phyloP scores from a whole-genome alignment of 202 grass and related monocot genomes.

The Panicum virgatum region DNA sequence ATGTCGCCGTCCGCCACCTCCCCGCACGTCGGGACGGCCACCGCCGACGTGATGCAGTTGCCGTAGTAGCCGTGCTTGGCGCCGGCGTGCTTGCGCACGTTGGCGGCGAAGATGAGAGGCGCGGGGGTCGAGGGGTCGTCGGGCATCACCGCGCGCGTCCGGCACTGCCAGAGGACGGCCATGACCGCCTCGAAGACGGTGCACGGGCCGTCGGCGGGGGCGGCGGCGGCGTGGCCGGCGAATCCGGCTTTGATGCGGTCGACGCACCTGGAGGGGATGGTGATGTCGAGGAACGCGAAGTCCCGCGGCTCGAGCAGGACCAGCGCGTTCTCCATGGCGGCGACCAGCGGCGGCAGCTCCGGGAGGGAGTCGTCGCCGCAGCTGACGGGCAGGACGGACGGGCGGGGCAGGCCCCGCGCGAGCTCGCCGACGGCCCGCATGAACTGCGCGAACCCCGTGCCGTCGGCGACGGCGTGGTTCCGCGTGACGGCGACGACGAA shows the following conservation, averaged over 20 bases:
- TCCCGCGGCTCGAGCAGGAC: conserved; percentile 1
- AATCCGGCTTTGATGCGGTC: conserved; percentile 1
- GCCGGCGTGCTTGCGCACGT: conserved; percentile 18
- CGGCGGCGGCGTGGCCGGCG: neutral
- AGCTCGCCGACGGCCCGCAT: conserved; percentile 21
- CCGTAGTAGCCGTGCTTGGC: conserved; percentile 8
- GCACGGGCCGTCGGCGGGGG: neutral
- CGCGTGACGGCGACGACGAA: conserved; percentile 20
- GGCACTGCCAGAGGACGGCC: conserved; percentile 30
- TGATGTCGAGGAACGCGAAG: conserved; percentile 24
- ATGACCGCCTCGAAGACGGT: conserved; percentile 21
- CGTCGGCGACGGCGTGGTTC: conserved; percentile 33
- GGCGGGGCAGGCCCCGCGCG: neutral
- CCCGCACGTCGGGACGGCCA: conserved; percentile 3
- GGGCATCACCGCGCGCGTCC: conserved; percentile 3
- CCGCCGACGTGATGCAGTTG: conserved; percentile 33
- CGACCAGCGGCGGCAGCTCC: conserved; percentile 5
- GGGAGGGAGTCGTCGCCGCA: conserved; percentile 24
- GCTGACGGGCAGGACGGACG: conserved; percentile 25
- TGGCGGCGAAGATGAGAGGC: neutral
- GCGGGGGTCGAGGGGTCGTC: conserved; percentile 3
- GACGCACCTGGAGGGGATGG: conserved; percentile 13
- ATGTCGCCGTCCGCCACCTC: conserved; percentile 21
- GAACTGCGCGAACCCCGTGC: conserved; percentile 37
- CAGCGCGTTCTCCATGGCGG: neutral